These are phyloP conservation scores for Purpureocillium lavendulum DNA, from an alignment of 2,329 filamentous ascomycete species.

Conservation along the genomic window DNA sequence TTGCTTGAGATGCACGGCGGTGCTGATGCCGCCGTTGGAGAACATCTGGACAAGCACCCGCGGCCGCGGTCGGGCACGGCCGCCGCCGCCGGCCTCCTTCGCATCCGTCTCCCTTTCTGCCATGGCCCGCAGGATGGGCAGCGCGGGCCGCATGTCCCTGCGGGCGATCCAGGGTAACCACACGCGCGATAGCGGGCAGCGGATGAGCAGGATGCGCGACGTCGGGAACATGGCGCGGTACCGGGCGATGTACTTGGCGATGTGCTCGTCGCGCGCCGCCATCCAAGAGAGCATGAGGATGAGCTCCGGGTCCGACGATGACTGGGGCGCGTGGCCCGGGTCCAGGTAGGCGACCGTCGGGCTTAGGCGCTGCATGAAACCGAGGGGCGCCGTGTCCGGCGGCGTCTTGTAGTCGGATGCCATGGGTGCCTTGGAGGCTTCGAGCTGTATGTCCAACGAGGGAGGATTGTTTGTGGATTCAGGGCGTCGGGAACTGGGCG, in stretches of 20 bases:
- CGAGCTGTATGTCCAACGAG: no score
- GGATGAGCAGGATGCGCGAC: slow-evolving; percentile 37
- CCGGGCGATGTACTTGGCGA: slow-evolving; percentile 40
- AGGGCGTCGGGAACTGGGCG: no score
- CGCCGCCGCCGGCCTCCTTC: slow-evolving; percentile 1
- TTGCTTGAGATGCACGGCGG: slow-evolving; percentile 25
- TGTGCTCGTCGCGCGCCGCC: slow-evolving; percentile 38
- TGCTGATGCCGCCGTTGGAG: slow-evolving; percentile 42
- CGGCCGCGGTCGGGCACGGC: no score
- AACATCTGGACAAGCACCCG: slow-evolving; percentile 39
- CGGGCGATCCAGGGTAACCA: slow-evolving; percentile 22
- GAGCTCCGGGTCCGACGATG: slow-evolving; percentile 28
- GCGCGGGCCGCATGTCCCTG: slow-evolving; percentile 27
- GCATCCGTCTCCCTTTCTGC: slow-evolving; percentile 13
- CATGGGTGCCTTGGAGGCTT: no score
- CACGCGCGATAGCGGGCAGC: slow-evolving; percentile 28
- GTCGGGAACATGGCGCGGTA: slow-evolving; percentile 36
- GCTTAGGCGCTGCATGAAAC: slow-evolving; percentile 29
- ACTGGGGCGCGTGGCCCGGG: slow-evolving; percentile 10
- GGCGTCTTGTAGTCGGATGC: slow-evolving; percentile 11
- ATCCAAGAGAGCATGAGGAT: slow-evolving; percentile 43
- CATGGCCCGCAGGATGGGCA: slow-evolving; percentile 27
- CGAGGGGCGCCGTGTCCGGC: slow-evolving; percentile 13
- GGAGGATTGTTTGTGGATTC: no score
- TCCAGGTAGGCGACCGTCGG: slow-evolving; percentile 26